Percentiles rank a stretch among this genome's conserved stretches.
Evolutionary conservation across 371 early-diverging fungal genomes (phyloP).

Genomic region (Phascolomyces articulosus): DNA sequence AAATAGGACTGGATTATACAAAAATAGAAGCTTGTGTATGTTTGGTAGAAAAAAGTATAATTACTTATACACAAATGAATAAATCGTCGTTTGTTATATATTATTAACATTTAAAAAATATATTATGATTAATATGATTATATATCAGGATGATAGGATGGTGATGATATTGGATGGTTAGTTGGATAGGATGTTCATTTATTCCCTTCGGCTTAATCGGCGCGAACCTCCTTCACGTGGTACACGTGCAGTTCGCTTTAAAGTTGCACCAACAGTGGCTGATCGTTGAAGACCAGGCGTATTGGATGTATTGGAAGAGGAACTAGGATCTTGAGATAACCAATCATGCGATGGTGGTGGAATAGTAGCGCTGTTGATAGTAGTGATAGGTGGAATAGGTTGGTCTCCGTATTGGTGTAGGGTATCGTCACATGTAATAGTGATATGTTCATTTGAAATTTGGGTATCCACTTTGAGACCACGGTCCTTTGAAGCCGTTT

Average conservation of each 20-base stretch:
- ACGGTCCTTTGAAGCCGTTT: conserved; percentile 36
- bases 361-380: conserved; percentile 38
- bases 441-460: conserved; percentile 8
- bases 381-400: conserved; percentile 14
- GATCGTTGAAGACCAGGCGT: conserved; percentile 17
- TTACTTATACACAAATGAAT: no score
- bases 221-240: conserved; percentile 1
- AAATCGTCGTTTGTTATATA: no score
- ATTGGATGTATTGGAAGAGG: background rate
- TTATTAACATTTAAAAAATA: no score
- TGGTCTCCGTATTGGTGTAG: background rate
- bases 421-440: background rate
- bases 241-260: conserved; percentile 9
- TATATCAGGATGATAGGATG: no score
- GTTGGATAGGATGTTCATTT: background rate
- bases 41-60: no score
- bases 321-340: conserved; percentile 31
- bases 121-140: no score
- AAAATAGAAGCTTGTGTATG: no score
- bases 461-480: conserved; percentile 42
- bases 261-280: conserved; percentile 15
- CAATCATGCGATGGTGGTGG: conserved; percentile 31
- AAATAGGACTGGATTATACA: no score
- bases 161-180: no score
- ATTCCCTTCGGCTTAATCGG: background rate